These are phyloP conservation scores for Clausena lansium DNA, from an alignment of 345 rosid species.

Conservation along the genomic window DNA sequence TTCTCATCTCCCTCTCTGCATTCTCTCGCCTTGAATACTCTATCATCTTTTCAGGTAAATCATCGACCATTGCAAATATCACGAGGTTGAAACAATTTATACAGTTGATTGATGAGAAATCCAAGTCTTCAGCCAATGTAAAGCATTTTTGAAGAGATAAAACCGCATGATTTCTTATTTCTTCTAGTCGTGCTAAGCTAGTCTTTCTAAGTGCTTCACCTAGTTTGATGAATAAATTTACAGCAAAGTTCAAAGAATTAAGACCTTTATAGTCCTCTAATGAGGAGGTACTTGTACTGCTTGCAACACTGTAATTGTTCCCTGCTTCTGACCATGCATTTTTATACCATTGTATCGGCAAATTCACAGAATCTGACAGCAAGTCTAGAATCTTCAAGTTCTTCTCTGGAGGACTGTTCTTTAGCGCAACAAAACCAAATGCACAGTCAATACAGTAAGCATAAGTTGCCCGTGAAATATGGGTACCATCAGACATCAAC, in stretches of 20 bases:
- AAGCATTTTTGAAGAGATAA: constrained; percentile 54
- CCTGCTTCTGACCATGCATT: constrained; percentile 39
- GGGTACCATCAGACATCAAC: constrained; percentile 49
- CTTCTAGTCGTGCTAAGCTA: constrained; percentile 76
- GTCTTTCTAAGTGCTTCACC: constrained; percentile 82
- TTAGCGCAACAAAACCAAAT: constrained; percentile 68
- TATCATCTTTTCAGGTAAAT: constrained; percentile 80
- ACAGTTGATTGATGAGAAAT: constrained; percentile 57
- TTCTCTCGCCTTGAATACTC: constrained; percentile 77
- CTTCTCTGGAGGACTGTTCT: constrained; percentile 69
- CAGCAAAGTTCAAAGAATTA: constrained; percentile 29
- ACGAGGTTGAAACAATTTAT: constrained; percentile 57
- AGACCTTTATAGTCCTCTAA: constrained; percentile 51
- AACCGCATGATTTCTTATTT: constrained; percentile 74
- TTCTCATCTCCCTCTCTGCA: constrained; percentile 77
- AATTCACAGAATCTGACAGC: constrained; percentile 57
- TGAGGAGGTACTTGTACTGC: constrained; percentile 57
- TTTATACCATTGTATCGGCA: constrained; percentile 57
- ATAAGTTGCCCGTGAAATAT: constrained; percentile 54
- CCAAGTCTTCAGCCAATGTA: constrained; percentile 54
- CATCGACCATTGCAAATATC: constrained; percentile 71
- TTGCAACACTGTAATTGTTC: constrained; percentile 36
- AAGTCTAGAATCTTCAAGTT: constrained; percentile 67
- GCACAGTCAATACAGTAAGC: constrained; percentile 77
- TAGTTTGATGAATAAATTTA: constrained; percentile 62